A percentile compares a stretch with the other conserved stretches of the same genome.
Evolutionary conservation across 805 yeast genomes (phyloP).

Genomic region (Wickerhamomyces mucosus): DNA sequence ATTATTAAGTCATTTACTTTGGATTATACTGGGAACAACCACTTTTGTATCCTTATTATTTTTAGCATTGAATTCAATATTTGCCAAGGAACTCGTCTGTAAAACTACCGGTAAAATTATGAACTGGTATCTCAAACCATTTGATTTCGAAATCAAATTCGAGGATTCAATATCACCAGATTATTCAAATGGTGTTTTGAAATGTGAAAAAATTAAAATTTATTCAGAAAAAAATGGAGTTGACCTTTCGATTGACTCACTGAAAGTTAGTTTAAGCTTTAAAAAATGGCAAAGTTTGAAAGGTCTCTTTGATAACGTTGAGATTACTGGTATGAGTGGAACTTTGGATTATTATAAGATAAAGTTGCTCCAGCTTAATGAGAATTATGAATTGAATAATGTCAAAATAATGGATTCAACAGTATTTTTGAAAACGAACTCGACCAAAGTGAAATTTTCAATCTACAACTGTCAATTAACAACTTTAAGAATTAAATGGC

Average conservation of each 20-base stretch:
- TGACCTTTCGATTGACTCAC: slow-evolving; percentile 69
- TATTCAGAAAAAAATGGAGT: slow-evolving; percentile 64
- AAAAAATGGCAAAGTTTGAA: slow-evolving; percentile 79
- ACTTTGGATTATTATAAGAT: slow-evolving; percentile 52
- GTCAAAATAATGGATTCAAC: slow-evolving; percentile 44
- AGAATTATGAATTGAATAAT: slow-evolving; percentile 29
- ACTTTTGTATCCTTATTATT: slow-evolving; percentile 79
- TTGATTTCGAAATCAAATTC: slow-evolving; percentile 68
- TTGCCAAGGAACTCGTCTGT: slow-evolving; percentile 87
- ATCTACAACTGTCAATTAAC: slow-evolving; percentile 62
- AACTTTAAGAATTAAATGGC: slow-evolving; percentile 45
- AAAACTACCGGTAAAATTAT: slow-evolving; percentile 66
- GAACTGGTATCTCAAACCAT: slow-evolving; percentile 54
- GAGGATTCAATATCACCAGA: slow-evolving; percentile 89
- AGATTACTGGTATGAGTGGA: slow-evolving; percentile 78
- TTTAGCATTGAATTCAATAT: slow-evolving; percentile 63
- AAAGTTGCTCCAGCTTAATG: slow-evolving; percentile 18
- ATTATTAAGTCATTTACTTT: slow-evolving; percentile 70
- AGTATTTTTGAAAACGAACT: slow-evolving; percentile 22
- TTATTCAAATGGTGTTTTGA: slow-evolving; percentile 80
- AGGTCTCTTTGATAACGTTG: slow-evolving; percentile 74
- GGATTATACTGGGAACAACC: slow-evolving; percentile 80
- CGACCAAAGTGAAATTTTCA: slow-evolving; percentile 30
- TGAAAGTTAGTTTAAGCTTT: slow-evolving; percentile 71
- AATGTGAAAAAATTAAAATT: slow-evolving; percentile 63